phyloP scores from a whole-genome alignment of 164 flowering plant species.

The Liriodendron chinense region DNA sequence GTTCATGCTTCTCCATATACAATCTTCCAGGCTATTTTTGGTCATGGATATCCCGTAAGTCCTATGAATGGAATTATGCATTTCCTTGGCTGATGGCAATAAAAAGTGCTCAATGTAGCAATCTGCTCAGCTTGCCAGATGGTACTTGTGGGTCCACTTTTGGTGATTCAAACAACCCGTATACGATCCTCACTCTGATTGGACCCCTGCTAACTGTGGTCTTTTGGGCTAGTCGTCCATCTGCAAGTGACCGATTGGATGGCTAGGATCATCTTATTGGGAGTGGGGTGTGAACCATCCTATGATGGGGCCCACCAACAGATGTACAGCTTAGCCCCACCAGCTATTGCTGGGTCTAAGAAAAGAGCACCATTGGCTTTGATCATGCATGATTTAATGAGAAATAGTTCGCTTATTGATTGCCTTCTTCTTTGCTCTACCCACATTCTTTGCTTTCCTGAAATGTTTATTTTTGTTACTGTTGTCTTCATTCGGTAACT shows the following conservation, averaged over 20 bases:
- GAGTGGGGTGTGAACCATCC: not conserved
- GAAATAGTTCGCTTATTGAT: not conserved
- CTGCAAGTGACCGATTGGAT: not conserved
- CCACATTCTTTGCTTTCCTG: not conserved
- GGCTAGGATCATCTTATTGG: not conserved
- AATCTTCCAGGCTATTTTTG: conserved; percentile 73
- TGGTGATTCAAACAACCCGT: no score
- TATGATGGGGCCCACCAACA: not conserved
- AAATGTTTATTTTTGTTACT: not conserved
- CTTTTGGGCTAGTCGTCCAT: not conserved
- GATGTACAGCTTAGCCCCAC: not conserved
- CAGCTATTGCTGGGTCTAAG: not conserved
- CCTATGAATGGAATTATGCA: not conserved
- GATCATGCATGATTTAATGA: no score
- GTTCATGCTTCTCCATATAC: conserved; percentile 57
- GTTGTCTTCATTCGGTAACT: not conserved
- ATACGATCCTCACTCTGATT: no score
- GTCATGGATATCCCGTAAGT: conserved; percentile 83
- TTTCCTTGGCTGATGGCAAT: not conserved
- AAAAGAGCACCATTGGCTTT: not conserved
- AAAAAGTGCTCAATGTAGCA: not conserved
- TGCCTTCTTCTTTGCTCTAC: not conserved
- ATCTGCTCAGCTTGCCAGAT: not conserved
- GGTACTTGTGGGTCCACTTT: no score
- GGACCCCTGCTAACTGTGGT: not conserved